Evolutionary conservation across 2,329 filamentous ascomycete genomes (phyloP).

Genomic region (Lasiodiplodia sp.): DNA sequence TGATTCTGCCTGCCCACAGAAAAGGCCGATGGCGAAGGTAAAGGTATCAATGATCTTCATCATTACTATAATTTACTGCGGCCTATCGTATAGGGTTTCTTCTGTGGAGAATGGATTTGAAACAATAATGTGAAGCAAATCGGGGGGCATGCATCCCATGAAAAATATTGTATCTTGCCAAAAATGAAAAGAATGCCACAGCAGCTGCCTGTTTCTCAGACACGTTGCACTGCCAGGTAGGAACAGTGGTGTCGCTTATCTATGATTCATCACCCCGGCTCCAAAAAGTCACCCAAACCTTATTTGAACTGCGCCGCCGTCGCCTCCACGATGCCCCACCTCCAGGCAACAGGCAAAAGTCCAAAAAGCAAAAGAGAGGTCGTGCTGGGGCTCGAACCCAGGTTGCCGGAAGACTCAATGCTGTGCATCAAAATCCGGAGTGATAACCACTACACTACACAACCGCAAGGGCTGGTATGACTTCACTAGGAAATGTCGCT

Average conservation of each 20-base stretch:
- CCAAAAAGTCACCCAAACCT: neutral
- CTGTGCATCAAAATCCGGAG: slow-evolving; percentile 21
- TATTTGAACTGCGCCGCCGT: neutral
- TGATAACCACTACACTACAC: slow-evolving; percentile 28
- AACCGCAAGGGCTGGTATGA: neutral
- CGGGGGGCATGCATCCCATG: no score
- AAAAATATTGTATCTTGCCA: no score
- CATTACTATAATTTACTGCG: no score
- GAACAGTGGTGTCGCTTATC: neutral
- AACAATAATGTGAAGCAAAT: no score
- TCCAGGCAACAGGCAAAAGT: neutral
- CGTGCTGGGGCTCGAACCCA: slow-evolving; percentile 26
- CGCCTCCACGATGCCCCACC: neutral
- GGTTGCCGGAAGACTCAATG: slow-evolving; percentile 20
- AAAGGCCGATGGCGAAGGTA: no score
- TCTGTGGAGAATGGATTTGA: no score
- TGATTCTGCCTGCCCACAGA: no score
- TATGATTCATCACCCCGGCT: neutral
- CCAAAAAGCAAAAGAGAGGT: slow-evolving; percentile 2
- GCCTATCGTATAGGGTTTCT: no score
- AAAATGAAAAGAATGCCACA: no score
- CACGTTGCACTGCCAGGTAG: neutral
- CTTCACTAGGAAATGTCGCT: neutral
- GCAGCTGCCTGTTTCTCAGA: no score
- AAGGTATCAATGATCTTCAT: no score